phyloP scores from a whole-genome alignment of 2,329 filamentous ascomycete species.

The Colletotrichum orbiculare region DNA sequence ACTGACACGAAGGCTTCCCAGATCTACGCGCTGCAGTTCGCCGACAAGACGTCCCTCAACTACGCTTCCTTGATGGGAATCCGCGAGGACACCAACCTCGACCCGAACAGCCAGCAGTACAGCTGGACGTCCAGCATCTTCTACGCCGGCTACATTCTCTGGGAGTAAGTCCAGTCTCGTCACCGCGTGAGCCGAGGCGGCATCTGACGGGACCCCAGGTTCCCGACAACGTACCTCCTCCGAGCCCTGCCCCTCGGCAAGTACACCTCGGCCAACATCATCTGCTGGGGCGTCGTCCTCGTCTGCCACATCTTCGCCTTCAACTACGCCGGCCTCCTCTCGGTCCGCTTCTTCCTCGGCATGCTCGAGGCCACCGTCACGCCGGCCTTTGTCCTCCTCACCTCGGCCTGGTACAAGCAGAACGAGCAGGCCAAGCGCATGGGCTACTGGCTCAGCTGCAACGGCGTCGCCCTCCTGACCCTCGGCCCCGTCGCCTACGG shows the following conservation, averaged over 20 bases:
- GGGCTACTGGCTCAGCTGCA: constrained; percentile 40
- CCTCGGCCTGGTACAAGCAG: constrained; percentile 43
- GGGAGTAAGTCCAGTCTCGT: constrained; percentile 34
- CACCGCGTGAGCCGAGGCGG: no score
- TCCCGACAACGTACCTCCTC: constrained; percentile 50
- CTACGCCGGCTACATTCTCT: constrained; percentile 39
- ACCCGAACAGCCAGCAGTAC: constrained; percentile 35
- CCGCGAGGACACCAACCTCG: constrained; percentile 33
- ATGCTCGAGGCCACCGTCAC: constrained; percentile 42
- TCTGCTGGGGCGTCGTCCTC: constrained; percentile 53
- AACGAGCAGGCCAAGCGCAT: constrained; percentile 47
- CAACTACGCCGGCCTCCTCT: constrained; percentile 40
- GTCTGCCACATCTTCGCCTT: constrained; percentile 38
- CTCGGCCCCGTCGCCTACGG: constrained; percentile 40
- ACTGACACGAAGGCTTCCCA: neutral
- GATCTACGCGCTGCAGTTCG: constrained; percentile 33
- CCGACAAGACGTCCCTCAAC: constrained; percentile 33
- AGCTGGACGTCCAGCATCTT: constrained; percentile 40
- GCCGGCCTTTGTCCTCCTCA: constrained; percentile 41
- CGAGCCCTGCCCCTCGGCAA: constrained; percentile 48
- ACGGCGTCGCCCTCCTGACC: constrained; percentile 38
- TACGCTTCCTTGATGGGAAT: constrained; percentile 37
- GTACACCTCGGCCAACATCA: constrained; percentile 48
- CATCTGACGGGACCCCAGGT: constrained; percentile 33
- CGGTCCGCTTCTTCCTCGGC: constrained; percentile 41